phyloP scores from a whole-genome alignment of 805 yeast genomes.

The Candida orba region DNA sequence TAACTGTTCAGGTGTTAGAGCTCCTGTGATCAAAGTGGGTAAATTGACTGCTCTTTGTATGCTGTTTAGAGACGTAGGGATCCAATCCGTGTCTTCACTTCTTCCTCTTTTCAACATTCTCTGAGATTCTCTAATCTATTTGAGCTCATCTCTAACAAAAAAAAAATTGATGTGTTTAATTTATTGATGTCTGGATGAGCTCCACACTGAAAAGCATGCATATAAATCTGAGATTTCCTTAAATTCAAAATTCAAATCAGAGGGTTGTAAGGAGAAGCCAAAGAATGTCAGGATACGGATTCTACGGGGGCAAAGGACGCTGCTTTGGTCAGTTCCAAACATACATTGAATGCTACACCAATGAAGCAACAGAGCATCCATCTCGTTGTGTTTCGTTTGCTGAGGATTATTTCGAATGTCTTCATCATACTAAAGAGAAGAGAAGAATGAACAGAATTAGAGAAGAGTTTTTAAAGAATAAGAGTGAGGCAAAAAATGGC shows the following conservation, averaged over 20 bases:
- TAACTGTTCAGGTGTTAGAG: slow-evolving; percentile 68
- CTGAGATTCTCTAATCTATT: too few relatives aligned
- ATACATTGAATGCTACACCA: slow-evolving; percentile 40
- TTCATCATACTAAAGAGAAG: slow-evolving; percentile 40
- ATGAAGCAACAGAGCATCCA: slow-evolving; percentile 29
- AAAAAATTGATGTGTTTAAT: too few relatives aligned
- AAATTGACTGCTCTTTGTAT: slow-evolving; percentile 18
- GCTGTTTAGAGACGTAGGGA: slow-evolving; percentile 8
- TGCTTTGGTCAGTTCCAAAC: slow-evolving; percentile 39
- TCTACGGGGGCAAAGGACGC: slow-evolving; percentile 38
- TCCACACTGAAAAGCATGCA: too few relatives aligned
- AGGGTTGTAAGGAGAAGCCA: too few relatives aligned
- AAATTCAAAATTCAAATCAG: too few relatives aligned
- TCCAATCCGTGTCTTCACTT: not conserved
- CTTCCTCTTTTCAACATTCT: not conserved
- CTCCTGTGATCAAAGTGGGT: slow-evolving; percentile 38
- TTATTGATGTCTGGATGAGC: slow-evolving; percentile 4
- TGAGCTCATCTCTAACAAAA: too few relatives aligned
- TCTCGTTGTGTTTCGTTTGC: slow-evolving; percentile 33
- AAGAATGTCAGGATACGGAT: slow-evolving; percentile 33
- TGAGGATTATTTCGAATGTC: slow-evolving; percentile 43
- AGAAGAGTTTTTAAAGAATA: slow-evolving; percentile 16
- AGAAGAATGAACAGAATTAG: slow-evolving; percentile 21
- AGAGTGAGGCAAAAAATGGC: slow-evolving; percentile 1
- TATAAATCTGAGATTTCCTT: too few relatives aligned